Evolutionary conservation across 2,329 filamentous ascomycete species (phyloP).

Genomic region (Botrytis pseudocinerea): DNA sequence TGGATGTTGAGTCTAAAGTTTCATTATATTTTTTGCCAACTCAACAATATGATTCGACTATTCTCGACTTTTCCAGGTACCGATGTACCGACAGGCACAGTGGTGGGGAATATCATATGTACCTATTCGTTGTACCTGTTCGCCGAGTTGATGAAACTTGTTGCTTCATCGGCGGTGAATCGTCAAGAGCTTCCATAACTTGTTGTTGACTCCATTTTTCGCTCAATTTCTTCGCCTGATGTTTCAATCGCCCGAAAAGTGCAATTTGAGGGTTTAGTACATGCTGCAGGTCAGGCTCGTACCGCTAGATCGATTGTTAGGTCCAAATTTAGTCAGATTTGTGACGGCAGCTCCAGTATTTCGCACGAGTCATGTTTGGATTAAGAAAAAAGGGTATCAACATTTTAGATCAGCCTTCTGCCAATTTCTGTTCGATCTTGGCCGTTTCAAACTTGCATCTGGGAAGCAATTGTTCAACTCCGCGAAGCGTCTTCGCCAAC

Average conservation of each 20-base stretch:
- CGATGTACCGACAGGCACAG: background rate
- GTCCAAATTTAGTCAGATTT: background rate
- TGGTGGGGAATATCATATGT: slow-evolving; percentile 5
- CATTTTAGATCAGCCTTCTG: background rate
- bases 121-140: slow-evolving; percentile 18
- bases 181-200: slow-evolving; percentile 4
- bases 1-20: background rate
- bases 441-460: background rate
- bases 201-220: slow-evolving; percentile 10
- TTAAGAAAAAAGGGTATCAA: background rate
- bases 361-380: slow-evolving; percentile 6
- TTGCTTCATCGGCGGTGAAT: slow-evolving; percentile 4
- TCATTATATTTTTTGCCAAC: slow-evolving; percentile 12
- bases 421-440: background rate
- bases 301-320: slow-evolving; percentile 3
- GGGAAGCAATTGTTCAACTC: slow-evolving; percentile 25
- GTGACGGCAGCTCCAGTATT: background rate
- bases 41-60: background rate
- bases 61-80: background rate
- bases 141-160: slow-evolving; percentile 23
- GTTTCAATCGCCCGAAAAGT: slow-evolving; percentile 5
- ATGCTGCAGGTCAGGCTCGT: slow-evolving; percentile 15
- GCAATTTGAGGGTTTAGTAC: slow-evolving; percentile 7
- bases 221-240: background rate
- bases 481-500: slow-evolving; percentile 59